Evolutionary conservation across 2,329 filamentous ascomycete genomes (phyloP), one percentile per base, ranked within the genome.

Genomic region (Apiospora hydei): DNA sequence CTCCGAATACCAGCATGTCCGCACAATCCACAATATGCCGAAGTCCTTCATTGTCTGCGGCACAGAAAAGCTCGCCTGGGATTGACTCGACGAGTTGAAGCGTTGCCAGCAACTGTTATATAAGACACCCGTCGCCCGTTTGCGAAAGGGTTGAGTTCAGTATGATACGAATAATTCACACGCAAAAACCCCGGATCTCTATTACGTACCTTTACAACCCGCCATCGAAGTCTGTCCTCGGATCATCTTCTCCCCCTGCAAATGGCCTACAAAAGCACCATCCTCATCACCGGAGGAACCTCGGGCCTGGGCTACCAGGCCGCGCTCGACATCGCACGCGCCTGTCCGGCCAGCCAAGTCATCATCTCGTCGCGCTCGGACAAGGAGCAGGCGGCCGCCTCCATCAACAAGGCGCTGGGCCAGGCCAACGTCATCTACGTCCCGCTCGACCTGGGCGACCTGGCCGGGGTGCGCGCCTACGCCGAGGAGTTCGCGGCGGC

Each of bases 251-350:
- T 16, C 26, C 11, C 4, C 8, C 34, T 4, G 14, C 18, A 18
- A 18, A 71, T 71, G 70, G 11, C 43, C 7, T 72, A 66, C 68
- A 70, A 30, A 21, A 49, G 57, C 30, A 69, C 79, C 2, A 74
- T 82, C 44, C 78, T 87, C n/a, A 71, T 87, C 44, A 88, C 85
- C 0, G 86, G 86, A 21, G 86, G 85, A 6, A 87, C 85, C 1
- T 69, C 74, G 13, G 82, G 82, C 14, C 76, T 88, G 0, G 85
- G 86, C 1, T 87, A 84, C 71, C 74, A 85, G 11, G 77, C 80
- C 26, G 82, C 85, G 1, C 76, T 82, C 1, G 72, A 74, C 3
- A 82, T 87, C 47, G 85, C 85, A 30, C 78, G 78, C 30, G 73
- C 81, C 69, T 78, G 82, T 70, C 84, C 85, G 1, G 77, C 84